Conservation (phyloP, 495 filamentous ascomycete genomes). For the Penicillium goetzii region DNA sequence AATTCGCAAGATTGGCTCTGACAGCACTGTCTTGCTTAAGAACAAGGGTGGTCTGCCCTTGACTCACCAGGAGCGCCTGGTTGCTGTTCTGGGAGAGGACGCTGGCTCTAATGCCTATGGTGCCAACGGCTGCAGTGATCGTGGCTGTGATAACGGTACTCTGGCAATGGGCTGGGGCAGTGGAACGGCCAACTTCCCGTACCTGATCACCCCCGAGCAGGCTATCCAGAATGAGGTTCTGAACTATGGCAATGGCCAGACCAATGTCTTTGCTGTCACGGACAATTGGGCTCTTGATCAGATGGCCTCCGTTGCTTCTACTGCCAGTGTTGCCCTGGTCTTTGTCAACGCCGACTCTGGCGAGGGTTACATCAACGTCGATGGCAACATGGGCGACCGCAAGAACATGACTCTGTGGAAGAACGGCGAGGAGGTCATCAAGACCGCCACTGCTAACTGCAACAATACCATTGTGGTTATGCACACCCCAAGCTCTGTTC, state of each 20-base stretch:
- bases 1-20: slow-evolving; percentile 74
- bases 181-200: slow-evolving; percentile 88
- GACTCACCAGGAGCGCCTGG: slow-evolving; percentile 69
- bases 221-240: slow-evolving; percentile 78
- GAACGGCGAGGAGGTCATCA: slow-evolving; percentile 77
- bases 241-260: slow-evolving; percentile 46
- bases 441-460: slow-evolving; percentile 73
- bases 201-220: slow-evolving; percentile 83
- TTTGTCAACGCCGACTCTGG: slow-evolving; percentile 89
- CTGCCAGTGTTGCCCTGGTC: slow-evolving; percentile 75
- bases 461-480: slow-evolving; percentile 94
- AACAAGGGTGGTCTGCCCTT: slow-evolving; percentile 79
- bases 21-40: slow-evolving; percentile 87
- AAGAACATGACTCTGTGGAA: slow-evolving; percentile 93
- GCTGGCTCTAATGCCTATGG: slow-evolving; percentile 76
- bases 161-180: slow-evolving; percentile 95
- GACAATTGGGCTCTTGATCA: slow-evolving; percentile 69
- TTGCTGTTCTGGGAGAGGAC: slow-evolving; percentile 85
- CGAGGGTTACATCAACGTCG: slow-evolving; percentile 83
- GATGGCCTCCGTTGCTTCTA: slow-evolving; percentile 64
- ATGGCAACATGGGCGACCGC: slow-evolving; percentile 85
- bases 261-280: slow-evolving; percentile 69
- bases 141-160: slow-evolving; percentile 84
- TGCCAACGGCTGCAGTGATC: slow-evolving; percentile 84
- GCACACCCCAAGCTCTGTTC: slow-evolving; percentile 80